Conservation (phyloP, 495 filamentous ascomycete genomes). For the Thermochaetoides thermophila region DNA sequence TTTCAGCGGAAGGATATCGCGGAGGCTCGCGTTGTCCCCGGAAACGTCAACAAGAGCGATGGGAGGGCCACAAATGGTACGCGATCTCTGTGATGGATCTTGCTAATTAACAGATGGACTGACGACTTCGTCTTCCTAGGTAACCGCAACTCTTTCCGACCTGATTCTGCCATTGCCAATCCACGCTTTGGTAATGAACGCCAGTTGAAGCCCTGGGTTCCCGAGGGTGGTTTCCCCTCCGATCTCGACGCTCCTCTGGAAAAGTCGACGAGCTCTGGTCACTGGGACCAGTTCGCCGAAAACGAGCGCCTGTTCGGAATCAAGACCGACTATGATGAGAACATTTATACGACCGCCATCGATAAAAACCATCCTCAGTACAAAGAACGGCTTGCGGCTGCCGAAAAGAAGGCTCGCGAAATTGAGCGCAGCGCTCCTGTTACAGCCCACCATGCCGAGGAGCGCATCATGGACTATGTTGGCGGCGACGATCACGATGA, state of each 20-base stretch:
- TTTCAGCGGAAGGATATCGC: constrained; percentile 67
- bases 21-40: constrained; percentile 46
- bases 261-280: constrained; percentile 27
- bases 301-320: constrained; percentile 81
- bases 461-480: constrained; percentile 54
- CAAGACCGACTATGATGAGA: constrained; percentile 80
- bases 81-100: constrained; percentile 2
- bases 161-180: constrained; percentile 78
- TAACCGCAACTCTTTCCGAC: constrained; percentile 51
- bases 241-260: constrained; percentile 57
- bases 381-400: constrained; percentile 56
- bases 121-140: constrained; percentile 11
- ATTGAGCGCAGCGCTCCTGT: constrained; percentile 58
- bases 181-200: constrained; percentile 54
- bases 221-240: constrained; percentile 46
- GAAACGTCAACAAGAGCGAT: constrained; percentile 24
- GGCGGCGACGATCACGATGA: constrained; percentile 48
- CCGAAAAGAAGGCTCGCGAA: constrained; percentile 74
- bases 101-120: not conserved
- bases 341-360: constrained; percentile 82
- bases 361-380: constrained; percentile 71
- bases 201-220: constrained; percentile 71
- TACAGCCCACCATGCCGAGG: constrained; percentile 76
- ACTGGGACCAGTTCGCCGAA: constrained; percentile 88
- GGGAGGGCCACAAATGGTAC: constrained; percentile 59